Conservation (phyloP, 2,329 filamentous ascomycete genomes). For the Hypoxylon sp. region DNA sequence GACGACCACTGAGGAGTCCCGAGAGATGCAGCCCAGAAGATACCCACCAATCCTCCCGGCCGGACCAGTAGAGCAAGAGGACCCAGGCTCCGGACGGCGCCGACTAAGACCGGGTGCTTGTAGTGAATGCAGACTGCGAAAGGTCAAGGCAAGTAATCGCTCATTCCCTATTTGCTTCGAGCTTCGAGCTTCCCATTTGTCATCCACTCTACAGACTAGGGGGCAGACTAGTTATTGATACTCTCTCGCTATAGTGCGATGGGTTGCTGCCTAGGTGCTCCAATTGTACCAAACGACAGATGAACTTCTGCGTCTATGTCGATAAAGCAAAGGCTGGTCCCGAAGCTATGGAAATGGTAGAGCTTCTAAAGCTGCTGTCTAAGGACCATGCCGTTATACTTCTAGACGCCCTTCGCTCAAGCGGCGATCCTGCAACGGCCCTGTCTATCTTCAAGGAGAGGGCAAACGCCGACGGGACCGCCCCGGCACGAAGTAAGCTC, state of each 20-base stretch:
- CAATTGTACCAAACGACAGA: constrained; percentile 36
- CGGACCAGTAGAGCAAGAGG: constrained; percentile 11
- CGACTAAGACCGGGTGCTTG: constrained; percentile 38
- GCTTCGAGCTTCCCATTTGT: too few relatives aligned
- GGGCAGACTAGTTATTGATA: too few relatives aligned
- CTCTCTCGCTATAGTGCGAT: constrained; percentile 36
- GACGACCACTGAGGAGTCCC: background rate
- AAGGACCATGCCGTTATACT: constrained; percentile 36
- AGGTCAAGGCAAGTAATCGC: constrained; percentile 34
- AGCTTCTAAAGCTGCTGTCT: constrained; percentile 43
- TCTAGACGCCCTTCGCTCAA: constrained; percentile 40
- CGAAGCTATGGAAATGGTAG: constrained; percentile 43
- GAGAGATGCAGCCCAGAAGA: constrained; percentile 24
- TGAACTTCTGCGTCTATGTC: constrained; percentile 30
- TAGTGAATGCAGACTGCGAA: constrained; percentile 38
- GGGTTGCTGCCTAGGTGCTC: constrained; percentile 37
- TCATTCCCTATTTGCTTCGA: too few relatives aligned
- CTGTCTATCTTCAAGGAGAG: constrained; percentile 39
- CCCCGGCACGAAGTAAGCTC: constrained; percentile 18
- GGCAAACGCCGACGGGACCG: background rate
- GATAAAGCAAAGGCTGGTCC: constrained; percentile 35
- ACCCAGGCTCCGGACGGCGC: background rate
- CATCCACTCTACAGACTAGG: too few relatives aligned
- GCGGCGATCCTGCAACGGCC: constrained; percentile 39
- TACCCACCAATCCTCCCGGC: constrained; percentile 30